Percentiles rank a stretch among this genome's conserved stretches.
These are phyloP conservation scores for Gossypium raimondii DNA, from an alignment of 345 rosid species.

Conservation along the genomic window DNA sequence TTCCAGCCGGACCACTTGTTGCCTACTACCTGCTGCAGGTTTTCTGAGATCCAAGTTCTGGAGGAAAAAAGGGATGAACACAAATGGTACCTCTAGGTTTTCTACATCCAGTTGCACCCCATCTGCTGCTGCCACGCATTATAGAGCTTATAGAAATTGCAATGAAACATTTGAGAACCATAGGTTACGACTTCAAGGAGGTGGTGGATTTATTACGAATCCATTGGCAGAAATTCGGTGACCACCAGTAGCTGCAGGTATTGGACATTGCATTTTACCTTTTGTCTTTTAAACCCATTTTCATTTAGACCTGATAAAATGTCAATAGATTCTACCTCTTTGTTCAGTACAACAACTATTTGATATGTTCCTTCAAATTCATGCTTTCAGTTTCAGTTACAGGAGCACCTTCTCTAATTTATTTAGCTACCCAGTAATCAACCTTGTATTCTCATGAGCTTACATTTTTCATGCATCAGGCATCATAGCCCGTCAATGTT, in stretches of 20 bases:
- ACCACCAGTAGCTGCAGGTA: constrained; percentile 24
- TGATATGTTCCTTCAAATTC: neutral
- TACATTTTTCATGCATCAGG: neutral
- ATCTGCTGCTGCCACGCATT: constrained; percentile 23
- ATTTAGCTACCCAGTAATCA: neutral
- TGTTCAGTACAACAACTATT: neutral
- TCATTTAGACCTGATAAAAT: neutral
- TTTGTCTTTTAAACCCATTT: neutral
- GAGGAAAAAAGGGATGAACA: constrained; percentile 76
- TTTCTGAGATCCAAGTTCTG: constrained; percentile 72
- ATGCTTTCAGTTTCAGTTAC: neutral
- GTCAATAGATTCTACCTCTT: neutral
- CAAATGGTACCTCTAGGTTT: constrained; percentile 47
- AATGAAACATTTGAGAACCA: constrained; percentile 40
- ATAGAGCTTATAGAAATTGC: constrained; percentile 31
- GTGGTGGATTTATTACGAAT: constrained; percentile 63
- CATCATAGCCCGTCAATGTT: neutral
- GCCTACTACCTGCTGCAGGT: constrained; percentile 62
- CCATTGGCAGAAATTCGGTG: constrained; percentile 75
- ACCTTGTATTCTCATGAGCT: neutral
- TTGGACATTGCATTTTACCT: neutral
- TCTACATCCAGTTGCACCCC: constrained; percentile 31
- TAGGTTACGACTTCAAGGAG: constrained; percentile 44
- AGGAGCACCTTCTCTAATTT: neutral
- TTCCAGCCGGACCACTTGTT: constrained; percentile 54